Evolutionary conservation across 129 eudicot species (phyloP).

Genomic region (Silybum marianum): DNA sequence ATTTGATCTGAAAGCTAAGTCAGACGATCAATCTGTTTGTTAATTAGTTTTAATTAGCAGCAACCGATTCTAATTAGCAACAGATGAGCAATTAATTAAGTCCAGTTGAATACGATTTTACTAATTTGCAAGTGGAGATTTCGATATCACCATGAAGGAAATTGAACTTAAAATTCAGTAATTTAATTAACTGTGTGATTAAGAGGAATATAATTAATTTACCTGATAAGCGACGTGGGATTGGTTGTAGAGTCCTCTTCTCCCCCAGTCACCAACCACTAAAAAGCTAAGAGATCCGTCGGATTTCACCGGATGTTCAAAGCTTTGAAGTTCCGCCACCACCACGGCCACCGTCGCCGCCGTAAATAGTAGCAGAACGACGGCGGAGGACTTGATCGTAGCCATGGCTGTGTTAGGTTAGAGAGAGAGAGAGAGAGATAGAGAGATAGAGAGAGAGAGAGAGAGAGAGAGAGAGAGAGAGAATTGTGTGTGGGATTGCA

Average conservation of each 20-base stretch:
- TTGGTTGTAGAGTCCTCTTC: slow-evolving; percentile 63
- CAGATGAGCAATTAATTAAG: too few species aligned
- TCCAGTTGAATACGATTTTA: background rate
- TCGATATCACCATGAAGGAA: background rate
- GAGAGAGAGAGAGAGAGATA: background rate
- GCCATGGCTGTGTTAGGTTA: slow-evolving; percentile 10
- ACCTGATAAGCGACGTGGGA: slow-evolving; percentile 69
- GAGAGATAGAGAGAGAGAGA: slow-evolving; percentile 10
- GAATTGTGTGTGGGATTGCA: background rate
- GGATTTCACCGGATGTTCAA: slow-evolving; percentile 46
- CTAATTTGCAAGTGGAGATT: background rate
- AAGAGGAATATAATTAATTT: too few species aligned
- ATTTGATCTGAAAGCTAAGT: background rate
- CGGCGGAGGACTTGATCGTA: background rate
- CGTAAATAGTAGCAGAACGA: background rate
- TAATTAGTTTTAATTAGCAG: too few species aligned
- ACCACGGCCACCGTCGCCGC: slow-evolving; percentile 11
- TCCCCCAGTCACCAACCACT: slow-evolving; percentile 82
- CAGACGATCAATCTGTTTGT: too few species aligned
- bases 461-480: background rate
- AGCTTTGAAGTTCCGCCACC: slow-evolving; percentile 38
- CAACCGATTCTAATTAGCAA: too few species aligned
- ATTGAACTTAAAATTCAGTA: background rate
- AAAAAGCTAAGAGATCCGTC: slow-evolving; percentile 54
- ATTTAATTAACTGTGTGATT: background rate